Evolutionary conservation across 2,329 filamentous ascomycete genomes (phyloP), one percentile per base, ranked within the genome.

Genomic region (Aphanocladium album): DNA sequence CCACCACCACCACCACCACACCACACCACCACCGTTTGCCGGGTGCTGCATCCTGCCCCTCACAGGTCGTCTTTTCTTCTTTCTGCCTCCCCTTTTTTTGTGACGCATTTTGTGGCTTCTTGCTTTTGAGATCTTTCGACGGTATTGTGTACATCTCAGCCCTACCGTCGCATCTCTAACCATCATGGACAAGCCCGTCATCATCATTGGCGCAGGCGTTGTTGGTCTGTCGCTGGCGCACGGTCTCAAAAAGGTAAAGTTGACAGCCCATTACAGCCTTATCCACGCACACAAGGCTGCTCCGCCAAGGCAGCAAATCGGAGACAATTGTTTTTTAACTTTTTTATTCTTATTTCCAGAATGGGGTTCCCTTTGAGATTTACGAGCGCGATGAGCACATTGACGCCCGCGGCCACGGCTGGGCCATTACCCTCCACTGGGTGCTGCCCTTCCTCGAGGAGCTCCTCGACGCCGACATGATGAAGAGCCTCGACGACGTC

Each of bases 351-450:
- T n/a, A 52, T 8, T 14, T 23, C 33, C 37, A 73, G 71, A 67
- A 69, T 50, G 65, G 66, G 8, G 68, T 73, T 8, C 66, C 71
- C 0, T 73, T 73, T 57, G 63, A 70, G 35, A 60, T 73, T 19
- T 73, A 69, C 62, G 71, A 73, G 60, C 69, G 70, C 39, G 65
- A 70, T 66, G 64, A 64, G 21, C 63, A 69, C 51, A 64, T 69
- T 58, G 66, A 68, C 52, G 64, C 65, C 21, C 72, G 72, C 21
- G 62, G 63, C 3, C 78, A 80, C 45, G 83, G 84, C 52, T 87
- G 83, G 84, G 83, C 81, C 46, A 74, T 87, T 55, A 86, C 83
- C 1, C 69, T 87, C 37, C 82, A 87, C 66, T 87, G 83, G 83
- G 80, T 76, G 21, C 72, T 85, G 14, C 69, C 65, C 2, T 71